phyloP scores from a whole-genome alignment of 2,329 filamentous ascomycete genomes.

The Fusarium longipes region DNA sequence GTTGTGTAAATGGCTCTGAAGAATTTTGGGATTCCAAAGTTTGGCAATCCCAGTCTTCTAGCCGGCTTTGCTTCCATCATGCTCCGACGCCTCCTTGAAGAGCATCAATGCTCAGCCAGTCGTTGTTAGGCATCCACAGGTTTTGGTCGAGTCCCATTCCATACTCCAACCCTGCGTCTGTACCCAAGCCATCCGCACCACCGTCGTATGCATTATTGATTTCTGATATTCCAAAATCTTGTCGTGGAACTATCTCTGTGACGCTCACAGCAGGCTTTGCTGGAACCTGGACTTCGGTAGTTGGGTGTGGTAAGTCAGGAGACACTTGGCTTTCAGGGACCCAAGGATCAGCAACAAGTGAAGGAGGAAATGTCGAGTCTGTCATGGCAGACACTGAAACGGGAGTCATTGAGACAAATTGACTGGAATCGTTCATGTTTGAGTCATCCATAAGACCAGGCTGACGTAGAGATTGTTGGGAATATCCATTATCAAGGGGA shows the following conservation, averaged over 20 bases:
- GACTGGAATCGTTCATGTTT: constrained; percentile 40
- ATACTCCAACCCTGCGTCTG: constrained; percentile 57
- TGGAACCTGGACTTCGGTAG: constrained; percentile 30
- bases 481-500: constrained; percentile 38
- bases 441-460: constrained; percentile 46
- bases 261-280: constrained; percentile 31
- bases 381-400: constrained; percentile 41
- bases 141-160: constrained; percentile 57
- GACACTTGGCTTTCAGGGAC: constrained; percentile 47
- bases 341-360: constrained; percentile 48
- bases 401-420: constrained; percentile 34
- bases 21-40: not conserved
- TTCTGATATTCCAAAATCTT: constrained; percentile 53
- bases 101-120: constrained; percentile 51
- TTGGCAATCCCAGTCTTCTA: not conserved
- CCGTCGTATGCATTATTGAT: constrained; percentile 64
- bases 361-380: constrained; percentile 48
- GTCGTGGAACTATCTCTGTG: constrained; percentile 35
- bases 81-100: constrained; percentile 48
- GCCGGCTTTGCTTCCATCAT: constrained; percentile 22
- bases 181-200: constrained; percentile 59
- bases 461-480: constrained; percentile 39
- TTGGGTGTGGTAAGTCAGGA: constrained; percentile 39
- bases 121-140: constrained; percentile 51
- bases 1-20: constrained; percentile 20